Evolutionary conservation across 2,329 filamentous ascomycete genomes (phyloP), one percentile per base, ranked within the genome.

Genomic region (Davidsoniella virescens): DNA sequence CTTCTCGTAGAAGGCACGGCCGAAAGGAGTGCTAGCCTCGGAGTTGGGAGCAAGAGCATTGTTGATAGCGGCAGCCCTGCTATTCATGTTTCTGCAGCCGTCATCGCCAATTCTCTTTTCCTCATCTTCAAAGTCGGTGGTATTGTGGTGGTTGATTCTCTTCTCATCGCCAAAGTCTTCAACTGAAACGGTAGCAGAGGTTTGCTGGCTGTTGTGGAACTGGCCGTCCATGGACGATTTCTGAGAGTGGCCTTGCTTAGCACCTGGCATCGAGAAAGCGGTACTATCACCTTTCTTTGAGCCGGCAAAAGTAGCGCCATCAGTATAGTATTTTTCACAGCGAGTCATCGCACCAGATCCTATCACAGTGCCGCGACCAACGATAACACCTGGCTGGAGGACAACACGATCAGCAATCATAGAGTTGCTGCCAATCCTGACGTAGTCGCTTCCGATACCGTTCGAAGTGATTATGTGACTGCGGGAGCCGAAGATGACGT

Each of bases 401-500:
- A 69, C 65, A 1, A 73, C 72, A 17, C 73, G 67, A 56, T 77
- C 74, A 2, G 72, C 73, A 52, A 77, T 69, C 73, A 77, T 77
- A 17, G 71, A 67, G 1, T 69, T 62, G 51, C 70, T 66, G 5
- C 62, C 59, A 45, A 78, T 67, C 10, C 60, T 64, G 44, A 78
- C 64, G 7, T 57, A 61, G 12, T 71, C 70, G 9, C 69, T 70
- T 0, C 73, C 69, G 18, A 58, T 60, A 2, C 67, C 70, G 57
- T 78, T 73, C 0, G 71, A 70, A 1, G 71, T 76, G 26, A 76
- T 59, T 0, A 78, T 56, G 51, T 73, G 67, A 2, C 72, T 69
- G 2, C 72, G 67, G 10, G 72, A 76, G 0, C 74, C 73, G 54
- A 78, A 77, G 8, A 77, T 72, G n/a, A 77, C 73, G 58, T 77